These are phyloP conservation scores for Chloromonas sp. DNA, from an alignment of 163 green algal genomes.

Conservation along the genomic window DNA sequence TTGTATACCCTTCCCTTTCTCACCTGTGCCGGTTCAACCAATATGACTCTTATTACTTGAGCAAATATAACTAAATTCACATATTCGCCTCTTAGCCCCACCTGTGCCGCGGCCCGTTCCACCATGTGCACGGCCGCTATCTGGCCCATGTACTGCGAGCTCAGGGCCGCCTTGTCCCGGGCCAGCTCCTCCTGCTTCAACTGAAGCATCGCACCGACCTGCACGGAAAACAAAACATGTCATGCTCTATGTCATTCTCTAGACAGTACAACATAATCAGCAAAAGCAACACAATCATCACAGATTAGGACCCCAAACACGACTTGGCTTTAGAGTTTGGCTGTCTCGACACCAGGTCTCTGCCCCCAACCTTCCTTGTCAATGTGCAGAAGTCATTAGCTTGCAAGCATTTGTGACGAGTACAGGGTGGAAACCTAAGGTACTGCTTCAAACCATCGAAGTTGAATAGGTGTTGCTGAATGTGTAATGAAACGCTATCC, in stretches of 20 bases:
- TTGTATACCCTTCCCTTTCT: too few species aligned
- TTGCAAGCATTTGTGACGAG: too few species aligned
- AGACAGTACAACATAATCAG: not conserved
- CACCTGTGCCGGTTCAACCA: too few species aligned
- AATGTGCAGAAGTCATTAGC: too few species aligned
- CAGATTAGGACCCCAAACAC: not conserved
- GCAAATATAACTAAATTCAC: not conserved
- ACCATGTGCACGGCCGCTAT: conserved; percentile 13
- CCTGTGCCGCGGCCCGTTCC: conserved; percentile 8
- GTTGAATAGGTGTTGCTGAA: too few species aligned
- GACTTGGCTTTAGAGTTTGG: not conserved
- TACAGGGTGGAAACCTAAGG: too few species aligned
- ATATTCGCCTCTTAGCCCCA: not conserved
- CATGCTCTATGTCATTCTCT: too few species aligned
- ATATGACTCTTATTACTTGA: too few species aligned
- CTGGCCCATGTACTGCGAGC: conserved; percentile 3
- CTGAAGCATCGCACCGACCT: conserved; percentile 30
- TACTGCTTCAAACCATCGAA: too few species aligned
- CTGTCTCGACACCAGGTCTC: not conserved
- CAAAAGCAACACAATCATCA: not conserved
- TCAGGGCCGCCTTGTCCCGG: not conserved
- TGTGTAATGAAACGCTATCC: too few species aligned
- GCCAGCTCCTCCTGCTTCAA: conserved; percentile 15
- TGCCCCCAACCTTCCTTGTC: not conserved
- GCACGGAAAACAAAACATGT: not conserved